Evolutionary conservation across 441 rosid genomes (phyloP).

Genomic region (Jatropha multifida): DNA sequence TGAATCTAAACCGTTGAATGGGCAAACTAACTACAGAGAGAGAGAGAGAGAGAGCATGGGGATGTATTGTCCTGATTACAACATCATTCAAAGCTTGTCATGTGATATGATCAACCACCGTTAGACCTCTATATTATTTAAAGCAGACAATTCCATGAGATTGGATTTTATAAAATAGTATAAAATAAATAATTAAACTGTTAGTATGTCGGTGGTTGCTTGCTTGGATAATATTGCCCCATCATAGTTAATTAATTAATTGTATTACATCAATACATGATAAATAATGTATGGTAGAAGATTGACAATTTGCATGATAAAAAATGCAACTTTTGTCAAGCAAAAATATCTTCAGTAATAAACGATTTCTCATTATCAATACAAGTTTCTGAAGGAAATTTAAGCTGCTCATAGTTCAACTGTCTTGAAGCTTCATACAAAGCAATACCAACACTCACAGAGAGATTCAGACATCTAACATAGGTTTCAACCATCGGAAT

Average conservation of each 20-base stretch:
- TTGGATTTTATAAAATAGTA: neutral
- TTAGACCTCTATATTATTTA: neutral
- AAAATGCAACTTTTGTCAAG: conserved; percentile 28
- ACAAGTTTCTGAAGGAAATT: conserved; percentile 36
- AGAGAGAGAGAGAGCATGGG: conserved; percentile 22
- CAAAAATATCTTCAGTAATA: conserved; percentile 64
- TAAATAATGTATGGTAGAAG: no score
- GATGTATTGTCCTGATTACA: conserved; percentile 15
- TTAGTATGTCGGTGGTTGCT: neutral
- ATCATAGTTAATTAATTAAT: no score
- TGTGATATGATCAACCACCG: conserved; percentile 16
- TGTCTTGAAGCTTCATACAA: conserved; percentile 91
- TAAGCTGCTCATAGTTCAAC: conserved; percentile 74
- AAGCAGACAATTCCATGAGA: neutral
- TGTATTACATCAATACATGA: no score
- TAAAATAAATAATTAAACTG: neutral
- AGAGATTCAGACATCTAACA: conserved; percentile 87
- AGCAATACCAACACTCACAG: conserved; percentile 90
- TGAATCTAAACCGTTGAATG: neutral
- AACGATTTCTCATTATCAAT: conserved; percentile 36
- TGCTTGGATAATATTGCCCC: no score
- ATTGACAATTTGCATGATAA: neutral
- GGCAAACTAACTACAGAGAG: neutral
- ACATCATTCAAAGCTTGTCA: conserved; percentile 23
- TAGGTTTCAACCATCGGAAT: conserved; percentile 94